Evolutionary conservation across 2,329 filamentous ascomycete species (phyloP), one percentile per base, ranked within the genome.

Genomic region (Colletotrichum sp.): DNA sequence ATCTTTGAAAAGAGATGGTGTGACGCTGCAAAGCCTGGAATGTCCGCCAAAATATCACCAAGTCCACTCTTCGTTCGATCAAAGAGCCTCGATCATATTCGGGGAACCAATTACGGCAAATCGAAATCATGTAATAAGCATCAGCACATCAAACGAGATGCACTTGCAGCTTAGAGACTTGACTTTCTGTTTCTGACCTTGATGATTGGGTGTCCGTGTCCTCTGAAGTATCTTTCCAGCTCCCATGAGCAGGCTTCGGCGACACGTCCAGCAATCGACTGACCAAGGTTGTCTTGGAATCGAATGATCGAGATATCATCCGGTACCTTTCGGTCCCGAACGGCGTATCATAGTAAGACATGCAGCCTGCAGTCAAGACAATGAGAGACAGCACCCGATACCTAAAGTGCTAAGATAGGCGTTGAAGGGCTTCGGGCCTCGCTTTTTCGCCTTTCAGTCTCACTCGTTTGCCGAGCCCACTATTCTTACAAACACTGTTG

Each of bases 371-470:
- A 21, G 43, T 12, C n/a, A 21, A 52, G 43, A 52, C 43, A 52
- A 3, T 52, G n/a, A 0, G n/a, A 24, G 4, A 3, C 6, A 52
- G 43, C 12, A 7, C 10, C 43, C n/a, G 0, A 21, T 13, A 7
- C 6, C 43, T 26, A 26, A 26, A 26, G 24, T 26, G 24, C 24
- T 52, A 52, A 21, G n/a, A 4, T 52, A 52, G 2, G 43, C 43
- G 6, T 52, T 21, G 10, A 52, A 21, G 43, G n/a, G 43, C 12
- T 24, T 52, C 43, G 43, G 18, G 43, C 43, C 43, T 52, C 43
- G 43, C 43, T 24, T 24, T 10, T 52, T 52, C 43, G n/a, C n/a
- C 43, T 12, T 48, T 48, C 10, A 21, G 43, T 52, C 43, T 52
- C 10, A 52, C 8, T 6, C 4, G 9, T n/a, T 12, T 7, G 10